Conservation (phyloP, 2,329 filamentous ascomycete genomes). For the Lojkania enalia region DNA sequence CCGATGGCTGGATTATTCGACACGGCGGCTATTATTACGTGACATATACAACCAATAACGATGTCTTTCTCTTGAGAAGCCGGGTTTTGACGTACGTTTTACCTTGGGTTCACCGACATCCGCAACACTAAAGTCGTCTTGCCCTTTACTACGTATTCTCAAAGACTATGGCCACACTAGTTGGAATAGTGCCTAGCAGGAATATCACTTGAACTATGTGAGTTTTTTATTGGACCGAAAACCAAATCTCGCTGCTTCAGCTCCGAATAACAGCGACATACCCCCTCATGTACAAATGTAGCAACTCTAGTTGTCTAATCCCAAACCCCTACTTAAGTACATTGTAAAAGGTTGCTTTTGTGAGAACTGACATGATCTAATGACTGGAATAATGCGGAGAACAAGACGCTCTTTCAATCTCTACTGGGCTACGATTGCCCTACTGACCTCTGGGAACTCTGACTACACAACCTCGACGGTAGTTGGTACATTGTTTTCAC, state of each 20-base stretch:
- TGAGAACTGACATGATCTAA: slow-evolving; percentile 15
- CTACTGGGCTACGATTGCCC: slow-evolving; percentile 49
- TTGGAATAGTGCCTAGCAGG: too few species aligned
- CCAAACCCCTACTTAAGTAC: too few species aligned
- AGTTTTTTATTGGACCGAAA: too few species aligned
- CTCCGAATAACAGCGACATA: too few species aligned
- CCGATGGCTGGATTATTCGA: slow-evolving; percentile 46
- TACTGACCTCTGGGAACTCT: slow-evolving; percentile 56
- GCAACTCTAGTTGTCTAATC: too few species aligned
- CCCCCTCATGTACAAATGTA: neutral
- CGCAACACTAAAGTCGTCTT: too few species aligned
- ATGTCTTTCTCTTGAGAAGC: slow-evolving; percentile 51
- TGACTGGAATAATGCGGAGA: slow-evolving; percentile 51
- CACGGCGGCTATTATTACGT: slow-evolving; percentile 50
- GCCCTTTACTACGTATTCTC: too few species aligned
- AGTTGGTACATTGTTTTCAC: slow-evolving; percentile 59
- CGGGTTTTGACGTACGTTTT: slow-evolving; percentile 42
- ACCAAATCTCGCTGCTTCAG: too few species aligned
- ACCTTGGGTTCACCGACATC: too few species aligned
- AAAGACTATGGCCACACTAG: too few species aligned
- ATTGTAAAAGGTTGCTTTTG: too few species aligned
- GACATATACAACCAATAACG: slow-evolving; percentile 49
- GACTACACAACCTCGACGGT: slow-evolving; percentile 52
- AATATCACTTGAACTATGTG: too few species aligned
- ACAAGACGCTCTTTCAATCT: slow-evolving; percentile 48